Conservation (phyloP, 768 basidiomycete genomes). For the Mycena sanguinolenta region DNA sequence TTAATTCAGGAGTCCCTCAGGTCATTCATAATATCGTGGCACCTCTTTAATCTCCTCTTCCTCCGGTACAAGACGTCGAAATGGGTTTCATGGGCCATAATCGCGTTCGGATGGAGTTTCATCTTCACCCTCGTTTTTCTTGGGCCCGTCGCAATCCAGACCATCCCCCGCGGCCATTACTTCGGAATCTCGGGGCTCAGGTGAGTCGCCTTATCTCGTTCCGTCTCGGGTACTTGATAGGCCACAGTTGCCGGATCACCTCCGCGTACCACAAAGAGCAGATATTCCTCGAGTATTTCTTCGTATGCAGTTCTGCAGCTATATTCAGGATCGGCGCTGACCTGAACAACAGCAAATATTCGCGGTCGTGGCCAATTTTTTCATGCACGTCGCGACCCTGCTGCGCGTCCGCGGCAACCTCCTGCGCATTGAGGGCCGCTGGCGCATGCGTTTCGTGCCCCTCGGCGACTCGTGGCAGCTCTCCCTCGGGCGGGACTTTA, state of each 20-base stretch:
- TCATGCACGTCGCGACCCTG: constrained; percentile 44
- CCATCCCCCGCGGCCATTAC: constrained; percentile 48
- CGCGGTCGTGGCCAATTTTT: constrained; percentile 39
- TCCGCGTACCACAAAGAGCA: constrained; percentile 51
- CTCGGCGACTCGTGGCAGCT: constrained; percentile 43
- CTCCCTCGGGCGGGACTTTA: constrained; percentile 42
- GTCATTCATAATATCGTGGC: constrained; percentile 32
- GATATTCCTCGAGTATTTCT: constrained; percentile 55
- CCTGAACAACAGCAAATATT: constrained; percentile 39
- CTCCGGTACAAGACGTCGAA: constrained; percentile 43
- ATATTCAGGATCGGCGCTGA: not conserved
- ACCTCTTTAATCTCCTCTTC: constrained; percentile 50
- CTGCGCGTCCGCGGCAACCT: constrained; percentile 50
- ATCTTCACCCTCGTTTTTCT: constrained; percentile 48
- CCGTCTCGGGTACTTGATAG: too few relatives aligned
- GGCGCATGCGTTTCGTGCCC: constrained; percentile 41
- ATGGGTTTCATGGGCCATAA: constrained; percentile 39
- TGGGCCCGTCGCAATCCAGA: constrained; percentile 53
- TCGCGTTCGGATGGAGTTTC: constrained; percentile 47
- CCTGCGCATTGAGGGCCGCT: constrained; percentile 35
- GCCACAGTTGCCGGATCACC: constrained; percentile 61
- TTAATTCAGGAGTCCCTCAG: constrained; percentile 12
- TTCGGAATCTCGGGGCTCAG: constrained; percentile 56
- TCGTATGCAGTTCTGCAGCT: constrained; percentile 43
- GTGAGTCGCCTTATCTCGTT: constrained; percentile 33